phyloP scores from a whole-genome alignment of 106 monocot genomes.

The Alisma plantagoaquatica region DNA sequence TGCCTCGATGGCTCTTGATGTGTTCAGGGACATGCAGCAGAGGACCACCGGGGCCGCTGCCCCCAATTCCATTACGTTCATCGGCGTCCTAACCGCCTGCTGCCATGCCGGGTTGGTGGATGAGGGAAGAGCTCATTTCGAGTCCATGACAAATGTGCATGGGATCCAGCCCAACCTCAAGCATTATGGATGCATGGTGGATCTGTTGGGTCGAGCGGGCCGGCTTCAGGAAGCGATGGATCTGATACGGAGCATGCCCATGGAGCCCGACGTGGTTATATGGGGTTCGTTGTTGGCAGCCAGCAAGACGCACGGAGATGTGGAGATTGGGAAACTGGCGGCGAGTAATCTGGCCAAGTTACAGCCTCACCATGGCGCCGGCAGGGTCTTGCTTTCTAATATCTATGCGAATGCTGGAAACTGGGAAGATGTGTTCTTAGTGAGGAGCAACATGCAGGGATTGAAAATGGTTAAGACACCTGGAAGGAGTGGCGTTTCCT shows the following conservation, averaged over 20 bases:
- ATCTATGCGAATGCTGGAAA: constrained; percentile 53
- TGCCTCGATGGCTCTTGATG: constrained; percentile 13
- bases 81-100: constrained; percentile 64
- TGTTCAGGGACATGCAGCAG: constrained; percentile 31
- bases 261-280: constrained; percentile 52
- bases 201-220: constrained; percentile 58
- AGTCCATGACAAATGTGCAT: constrained; percentile 39
- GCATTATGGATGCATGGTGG: constrained; percentile 77
- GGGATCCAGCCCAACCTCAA: constrained; percentile 42
- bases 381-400: constrained; percentile 56
- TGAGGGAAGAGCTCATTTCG: constrained; percentile 30
- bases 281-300: constrained; percentile 63
- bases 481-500: constrained; percentile 44
- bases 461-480: constrained; percentile 30
- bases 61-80: constrained; percentile 65
- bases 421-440: constrained; percentile 33
- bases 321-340: constrained; percentile 47
- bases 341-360: constrained; percentile 41
- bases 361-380: constrained; percentile 50
- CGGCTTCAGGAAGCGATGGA: constrained; percentile 47
- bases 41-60: constrained; percentile 17
- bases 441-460: constrained; percentile 38
- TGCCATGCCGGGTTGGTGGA: constrained; percentile 55
- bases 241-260: constrained; percentile 40
- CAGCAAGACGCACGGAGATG: constrained; percentile 41